Evolutionary conservation across 306 rosid genomes (phyloP), one percentile per base, ranked within the genome.

Genomic region (Vigna angularis): DNA sequence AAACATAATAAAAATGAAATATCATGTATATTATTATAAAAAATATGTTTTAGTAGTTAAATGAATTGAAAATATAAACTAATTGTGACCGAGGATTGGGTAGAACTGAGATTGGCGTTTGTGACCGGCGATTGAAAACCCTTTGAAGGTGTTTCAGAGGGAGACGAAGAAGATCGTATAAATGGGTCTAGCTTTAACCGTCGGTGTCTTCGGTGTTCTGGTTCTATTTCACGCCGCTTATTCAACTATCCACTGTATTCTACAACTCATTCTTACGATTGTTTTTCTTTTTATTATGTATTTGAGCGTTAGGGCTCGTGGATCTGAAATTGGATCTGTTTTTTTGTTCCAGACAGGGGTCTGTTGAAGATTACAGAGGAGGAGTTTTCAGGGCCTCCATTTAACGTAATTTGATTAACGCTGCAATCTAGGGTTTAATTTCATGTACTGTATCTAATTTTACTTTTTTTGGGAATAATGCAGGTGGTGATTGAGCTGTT

Each of bases 331-430:
- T 56, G 63, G 63, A 14, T 82, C 49, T 82, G 66, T 38, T 75
- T 81, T 20, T 9, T 9, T 14, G 44, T 40, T 83, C 81, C 80
- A 93, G 98, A 93, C 77, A 88, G 89, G 86, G 86, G 82, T 49
- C 74, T 93, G 85, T 76, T 91, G 85, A 89, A 91, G 91, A 90
- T 93, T 65, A 88, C 75, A 59, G 92, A 90, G 82, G 93, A 90
- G 56, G 93, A 93, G 87, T 93, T 93, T 84, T 86, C 95, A 30
- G 86, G 87, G 16, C 92, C 97, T 78, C 97, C 95, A 3, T 17
- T 88, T 32, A 77, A 75, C 56, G 98, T 91, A 79, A 85, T 78
- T 9, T 49, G 1, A 7, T 62, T 49, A 15, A 36, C 42, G 6
- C 34, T 28, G 9, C 40, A 59, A 28, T 18, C 38, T 59, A 13